phyloP scores from a whole-genome alignment of 106 monocot genomes.

The Agapanthus africanus region DNA sequence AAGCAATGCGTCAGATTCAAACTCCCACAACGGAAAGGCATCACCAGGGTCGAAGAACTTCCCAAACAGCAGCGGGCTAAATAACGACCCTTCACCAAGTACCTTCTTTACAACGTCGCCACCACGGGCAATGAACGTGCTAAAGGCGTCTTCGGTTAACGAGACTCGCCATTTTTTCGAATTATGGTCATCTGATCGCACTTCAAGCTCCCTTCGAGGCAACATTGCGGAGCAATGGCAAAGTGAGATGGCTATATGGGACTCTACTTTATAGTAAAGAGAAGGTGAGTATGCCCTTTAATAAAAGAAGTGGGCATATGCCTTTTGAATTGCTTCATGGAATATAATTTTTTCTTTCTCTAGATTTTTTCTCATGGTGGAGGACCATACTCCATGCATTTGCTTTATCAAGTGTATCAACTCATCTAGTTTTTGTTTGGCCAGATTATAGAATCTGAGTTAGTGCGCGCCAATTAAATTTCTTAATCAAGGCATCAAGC shows the following conservation, averaged over 20 bases:
- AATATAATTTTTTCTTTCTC: conserved; percentile 31
- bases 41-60: conserved; percentile 97
- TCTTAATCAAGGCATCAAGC: too few species aligned
- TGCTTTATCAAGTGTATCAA: too few species aligned
- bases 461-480: too few species aligned
- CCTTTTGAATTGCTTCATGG: conserved; percentile 33
- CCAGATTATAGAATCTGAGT: too few species aligned
- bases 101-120: conserved; percentile 33
- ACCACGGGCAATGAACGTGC: conserved; percentile 22
- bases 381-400: too few species aligned
- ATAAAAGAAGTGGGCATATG: conserved; percentile 24
- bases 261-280: conserved; percentile 30
- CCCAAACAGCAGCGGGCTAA: conserved; percentile 76
- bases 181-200: conserved; percentile 25
- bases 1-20: conserved; percentile 54
- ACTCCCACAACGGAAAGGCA: conserved; percentile 97
- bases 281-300: conserved; percentile 1
- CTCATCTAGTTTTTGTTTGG: too few species aligned
- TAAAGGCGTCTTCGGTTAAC: conserved; percentile 57
- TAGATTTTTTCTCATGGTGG: too few species aligned
- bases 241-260: background rate
- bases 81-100: conserved; percentile 74
- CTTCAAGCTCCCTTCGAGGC: conserved; percentile 29
- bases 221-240: conserved; percentile 21
- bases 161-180: conserved; percentile 59